A percentile compares a stretch with the other conserved stretches of the same genome.
Evolutionary conservation across 2,329 filamentous ascomycete genomes (phyloP).

Genomic region (Dothiorella sarmentorum): DNA sequence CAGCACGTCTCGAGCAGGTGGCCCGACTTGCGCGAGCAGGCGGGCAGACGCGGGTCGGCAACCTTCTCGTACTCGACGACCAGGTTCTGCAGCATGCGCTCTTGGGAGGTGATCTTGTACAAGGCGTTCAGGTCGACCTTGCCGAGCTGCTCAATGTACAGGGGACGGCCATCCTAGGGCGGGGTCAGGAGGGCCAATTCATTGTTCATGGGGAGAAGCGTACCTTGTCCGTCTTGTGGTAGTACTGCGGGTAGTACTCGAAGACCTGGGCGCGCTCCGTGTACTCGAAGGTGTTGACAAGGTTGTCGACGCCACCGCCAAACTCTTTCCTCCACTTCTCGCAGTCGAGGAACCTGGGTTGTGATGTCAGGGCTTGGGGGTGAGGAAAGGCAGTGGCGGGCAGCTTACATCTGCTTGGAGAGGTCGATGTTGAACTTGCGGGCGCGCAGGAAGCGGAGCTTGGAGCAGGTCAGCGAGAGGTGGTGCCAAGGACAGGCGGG

Average conservation of each 20-base stretch:
- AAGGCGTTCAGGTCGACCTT: slow-evolving; percentile 87
- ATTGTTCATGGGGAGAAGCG: slow-evolving; percentile 6
- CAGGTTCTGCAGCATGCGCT: slow-evolving; percentile 95
- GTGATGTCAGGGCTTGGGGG: slow-evolving; percentile 25
- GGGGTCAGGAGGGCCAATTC: slow-evolving; percentile 2
- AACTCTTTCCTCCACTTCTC: slow-evolving; percentile 91
- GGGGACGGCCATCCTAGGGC: slow-evolving; percentile 80
- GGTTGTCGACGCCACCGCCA: slow-evolving; percentile 68
- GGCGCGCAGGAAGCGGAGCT: slow-evolving; percentile 88
- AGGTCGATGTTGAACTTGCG: slow-evolving; percentile 88
- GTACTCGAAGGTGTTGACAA: slow-evolving; percentile 80
- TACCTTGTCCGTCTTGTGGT: slow-evolving; percentile 91
- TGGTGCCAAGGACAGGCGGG: not conserved
- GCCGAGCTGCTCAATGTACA: slow-evolving; percentile 96
- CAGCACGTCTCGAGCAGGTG: slow-evolving; percentile 95
- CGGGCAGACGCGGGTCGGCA: slow-evolving; percentile 85
- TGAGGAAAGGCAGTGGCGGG: no score
- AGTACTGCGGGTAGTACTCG: slow-evolving; percentile 96
- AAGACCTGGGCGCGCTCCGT: slow-evolving; percentile 78
- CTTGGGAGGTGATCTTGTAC: slow-evolving; percentile 86
- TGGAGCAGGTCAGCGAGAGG: slow-evolving; percentile 22
- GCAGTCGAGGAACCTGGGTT: slow-evolving; percentile 75
- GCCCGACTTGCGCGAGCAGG: slow-evolving; percentile 88
- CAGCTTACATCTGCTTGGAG: slow-evolving; percentile 79
- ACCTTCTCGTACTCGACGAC: slow-evolving; percentile 98